A percentile compares a stretch with the other conserved stretches of the same genome.
Evolutionary conservation across 768 basidiomycete genomes (phyloP).

Genomic region (Mycena indigotica): DNA sequence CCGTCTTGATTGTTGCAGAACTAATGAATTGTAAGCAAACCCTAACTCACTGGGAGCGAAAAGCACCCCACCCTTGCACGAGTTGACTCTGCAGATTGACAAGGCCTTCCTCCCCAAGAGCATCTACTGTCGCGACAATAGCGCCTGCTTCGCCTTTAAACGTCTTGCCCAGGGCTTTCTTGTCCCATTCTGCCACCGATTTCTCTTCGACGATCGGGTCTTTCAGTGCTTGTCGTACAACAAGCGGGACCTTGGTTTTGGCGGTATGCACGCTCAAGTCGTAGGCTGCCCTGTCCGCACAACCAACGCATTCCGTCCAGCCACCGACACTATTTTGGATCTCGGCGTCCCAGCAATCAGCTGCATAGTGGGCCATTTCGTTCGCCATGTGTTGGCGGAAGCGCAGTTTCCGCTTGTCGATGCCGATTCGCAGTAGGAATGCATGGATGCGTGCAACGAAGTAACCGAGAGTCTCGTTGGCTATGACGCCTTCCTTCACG

Average conservation of each 20-base stretch:
- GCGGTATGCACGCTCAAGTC: conserved; percentile 89
- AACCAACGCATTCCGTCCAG: conserved; percentile 99
- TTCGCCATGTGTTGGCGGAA: conserved; percentile 99
- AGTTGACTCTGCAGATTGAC: conserved; percentile 70
- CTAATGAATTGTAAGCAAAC: too few species aligned
- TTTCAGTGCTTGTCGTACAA: conserved; percentile 84
- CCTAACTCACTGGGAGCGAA: too few species aligned
- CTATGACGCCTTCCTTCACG: conserved; percentile 81
- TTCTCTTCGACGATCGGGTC: conserved; percentile 84
- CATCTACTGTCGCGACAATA: conserved; percentile 64
- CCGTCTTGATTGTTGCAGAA: conserved; percentile 53
- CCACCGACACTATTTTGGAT: conserved; percentile 79
- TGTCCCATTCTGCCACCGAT: conserved; percentile 79
- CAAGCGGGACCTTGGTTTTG: conserved; percentile 80
- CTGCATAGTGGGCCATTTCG: conserved; percentile 99
- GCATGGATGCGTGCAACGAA: conserved; percentile 91
- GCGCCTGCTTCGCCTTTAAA: conserved; percentile 81
- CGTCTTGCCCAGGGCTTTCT: conserved; percentile 85
- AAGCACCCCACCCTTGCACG: conserved; percentile 72
- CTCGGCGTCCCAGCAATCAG: conserved; percentile 99
- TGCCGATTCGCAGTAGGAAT: conserved; percentile 89
- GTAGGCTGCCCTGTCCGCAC: conserved; percentile 97
- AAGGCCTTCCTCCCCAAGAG: conserved; percentile 68
- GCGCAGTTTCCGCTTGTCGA: conserved; percentile 78
- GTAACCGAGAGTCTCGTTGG: conserved; percentile 97